Conservation (phyloP, 441 rosid species). For the Arabidopsis lyrata region DNA sequence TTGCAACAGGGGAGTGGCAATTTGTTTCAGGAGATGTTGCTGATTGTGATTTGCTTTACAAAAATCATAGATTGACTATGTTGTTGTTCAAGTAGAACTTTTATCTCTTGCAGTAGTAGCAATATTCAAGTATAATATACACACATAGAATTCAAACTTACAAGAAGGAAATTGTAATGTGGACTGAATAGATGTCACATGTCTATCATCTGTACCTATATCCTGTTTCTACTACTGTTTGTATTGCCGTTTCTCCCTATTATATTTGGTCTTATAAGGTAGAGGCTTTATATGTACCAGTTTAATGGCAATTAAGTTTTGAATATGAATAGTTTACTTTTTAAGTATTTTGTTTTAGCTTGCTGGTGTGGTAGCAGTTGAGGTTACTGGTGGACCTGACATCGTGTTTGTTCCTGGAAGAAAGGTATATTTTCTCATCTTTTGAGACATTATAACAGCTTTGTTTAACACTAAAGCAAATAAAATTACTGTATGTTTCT, state of each 20-base stretch:
- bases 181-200: slow-evolving; percentile 1
- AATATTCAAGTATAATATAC: not conserved
- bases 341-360: slow-evolving; percentile 54
- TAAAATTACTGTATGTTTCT: slow-evolving; percentile 23
- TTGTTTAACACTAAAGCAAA: slow-evolving; percentile 13
- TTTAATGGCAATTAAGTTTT: slow-evolving; percentile 8
- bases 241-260: slow-evolving; percentile 1
- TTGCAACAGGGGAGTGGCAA: not conserved
- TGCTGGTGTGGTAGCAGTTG: slow-evolving; percentile 97
- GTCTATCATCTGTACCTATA: not conserved
- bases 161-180: not conserved
- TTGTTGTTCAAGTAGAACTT: not conserved
- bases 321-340: not conserved
- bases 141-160: not conserved
- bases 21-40: not conserved
- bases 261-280: not conserved
- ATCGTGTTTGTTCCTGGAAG: slow-evolving; percentile 87
- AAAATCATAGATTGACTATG: not conserved
- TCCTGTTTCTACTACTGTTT: not conserved
- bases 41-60: not conserved
- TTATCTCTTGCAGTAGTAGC: not conserved
- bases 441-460: slow-evolving; percentile 17
- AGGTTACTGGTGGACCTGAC: slow-evolving; percentile 93
- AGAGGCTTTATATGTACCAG: not conserved
- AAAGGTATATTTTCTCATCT: slow-evolving; percentile 57